These are phyloP conservation scores for Evernia prunastri DNA, from an alignment of 495 filamentous ascomycete genomes.

Conservation along the genomic window DNA sequence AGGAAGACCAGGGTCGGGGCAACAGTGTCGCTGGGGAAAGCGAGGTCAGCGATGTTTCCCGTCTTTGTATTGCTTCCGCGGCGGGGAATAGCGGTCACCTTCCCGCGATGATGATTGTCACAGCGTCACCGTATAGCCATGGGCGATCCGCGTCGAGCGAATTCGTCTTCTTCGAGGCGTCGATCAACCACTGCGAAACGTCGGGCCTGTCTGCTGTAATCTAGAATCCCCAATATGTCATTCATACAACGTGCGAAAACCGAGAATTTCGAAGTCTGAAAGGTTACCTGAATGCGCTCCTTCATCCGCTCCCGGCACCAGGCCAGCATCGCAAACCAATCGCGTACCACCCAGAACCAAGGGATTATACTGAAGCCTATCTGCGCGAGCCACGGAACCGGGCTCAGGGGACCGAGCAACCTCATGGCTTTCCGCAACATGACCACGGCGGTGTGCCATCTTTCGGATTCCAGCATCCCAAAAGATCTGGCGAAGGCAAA, in stretches of 20 bases:
- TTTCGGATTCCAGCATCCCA: constrained; percentile 31
- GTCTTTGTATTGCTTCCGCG: neutral
- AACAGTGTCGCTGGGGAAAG: neutral
- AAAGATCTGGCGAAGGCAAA: constrained; percentile 39
- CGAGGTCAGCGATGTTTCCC: neutral
- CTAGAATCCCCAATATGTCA: too few relatives aligned
- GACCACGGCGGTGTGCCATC: constrained; percentile 26
- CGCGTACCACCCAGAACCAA: too few relatives aligned
- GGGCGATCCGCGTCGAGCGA: too few relatives aligned
- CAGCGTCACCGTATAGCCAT: constrained; percentile 32
- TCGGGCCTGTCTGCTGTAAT: constrained; percentile 25
- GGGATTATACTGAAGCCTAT: constrained; percentile 31
- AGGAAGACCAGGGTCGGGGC: neutral
- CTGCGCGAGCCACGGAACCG: too few relatives aligned
- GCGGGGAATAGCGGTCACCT: constrained; percentile 24
- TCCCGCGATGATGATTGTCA: constrained; percentile 35
- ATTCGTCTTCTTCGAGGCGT: constrained; percentile 24
- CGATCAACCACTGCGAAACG: constrained; percentile 35
- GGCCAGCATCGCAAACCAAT: too few relatives aligned
- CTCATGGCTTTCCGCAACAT: constrained; percentile 22
- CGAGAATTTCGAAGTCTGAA: too few relatives aligned
- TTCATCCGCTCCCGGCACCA: too few relatives aligned
- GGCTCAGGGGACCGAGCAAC: constrained; percentile 33
- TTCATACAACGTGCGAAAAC: too few relatives aligned
- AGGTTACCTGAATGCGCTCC: too few relatives aligned